Conservation (phyloP, 352 stramenopile genomes). For the Aphanomyces invadans region DNA sequence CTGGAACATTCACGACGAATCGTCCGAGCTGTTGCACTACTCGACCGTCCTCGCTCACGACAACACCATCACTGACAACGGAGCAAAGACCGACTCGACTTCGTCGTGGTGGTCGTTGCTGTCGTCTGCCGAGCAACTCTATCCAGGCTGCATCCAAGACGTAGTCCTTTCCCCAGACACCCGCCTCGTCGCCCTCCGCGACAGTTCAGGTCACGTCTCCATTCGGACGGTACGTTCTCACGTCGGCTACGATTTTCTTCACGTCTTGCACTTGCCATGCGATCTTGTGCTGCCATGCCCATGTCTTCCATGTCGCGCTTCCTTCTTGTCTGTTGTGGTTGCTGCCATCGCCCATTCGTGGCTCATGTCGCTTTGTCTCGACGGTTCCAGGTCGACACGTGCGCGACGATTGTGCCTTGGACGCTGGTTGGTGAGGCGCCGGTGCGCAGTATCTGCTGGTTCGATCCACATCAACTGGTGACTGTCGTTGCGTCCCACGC, state of each 20-base stretch:
- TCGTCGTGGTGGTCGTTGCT: not conserved
- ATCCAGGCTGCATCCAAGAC: not conserved
- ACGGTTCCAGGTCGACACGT: conserved; percentile 23
- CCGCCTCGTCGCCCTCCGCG: not conserved
- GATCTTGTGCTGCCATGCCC: too few relatives aligned
- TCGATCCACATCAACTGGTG: not conserved
- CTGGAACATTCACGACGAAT: conserved; percentile 11
- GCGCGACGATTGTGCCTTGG: conserved; percentile 3
- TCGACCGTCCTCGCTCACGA: conserved; percentile 17
- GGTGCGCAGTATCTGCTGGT: conserved; percentile 4
- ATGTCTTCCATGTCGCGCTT: conserved; percentile 7
- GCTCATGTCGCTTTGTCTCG: too few relatives aligned
- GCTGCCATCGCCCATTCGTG: not conserved
- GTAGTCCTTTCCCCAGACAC: conserved; percentile 1
- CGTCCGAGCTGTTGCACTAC: conserved; percentile 13
- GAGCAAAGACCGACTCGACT: not conserved
- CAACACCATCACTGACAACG: not conserved
- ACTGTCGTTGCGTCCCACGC: not conserved
- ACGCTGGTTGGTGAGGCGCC: not conserved
- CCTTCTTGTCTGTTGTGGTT: not conserved
- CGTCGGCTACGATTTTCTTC: not conserved
- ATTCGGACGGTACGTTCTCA: conserved; percentile 3
- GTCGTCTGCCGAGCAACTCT: not conserved
- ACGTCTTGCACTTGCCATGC: not conserved
- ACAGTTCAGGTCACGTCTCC: conserved; percentile 10